Base-by-base conservation (phyloP, 495 filamentous ascomycete species). In the Xylaria nigripes region DNA sequence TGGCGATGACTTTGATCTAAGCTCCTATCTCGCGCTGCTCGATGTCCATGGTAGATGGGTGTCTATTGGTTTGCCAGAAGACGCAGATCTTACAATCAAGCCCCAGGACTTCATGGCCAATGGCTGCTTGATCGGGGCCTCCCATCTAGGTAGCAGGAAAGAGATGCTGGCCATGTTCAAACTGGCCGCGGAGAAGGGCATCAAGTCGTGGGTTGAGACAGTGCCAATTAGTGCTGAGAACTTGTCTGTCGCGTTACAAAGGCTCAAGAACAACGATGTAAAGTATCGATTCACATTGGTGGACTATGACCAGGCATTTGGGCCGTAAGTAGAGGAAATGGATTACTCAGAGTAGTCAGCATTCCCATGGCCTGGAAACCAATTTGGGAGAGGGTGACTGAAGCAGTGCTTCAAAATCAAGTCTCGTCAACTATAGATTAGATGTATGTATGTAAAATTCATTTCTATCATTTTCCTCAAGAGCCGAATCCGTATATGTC, bases 81-180 rank as follows among this genome's bases (percentile, higher is more conserved):
- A 85, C 36, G 81, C 84, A n/a, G 77, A 89, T 1, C 82, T 87
- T 41, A 70, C 76, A 49, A 78, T 96, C 54, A 84, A 81, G 71
- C 86, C 86, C 34, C 86, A 89, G 74, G 85, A 82, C 50, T 82
- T 96, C 61, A 75, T 87, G 47, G 66, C 66, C 41, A 92, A 89
- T 60, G 90, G 90, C 41, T 86, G 85, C 61, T 80, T 87, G 58
- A 86, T 95, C 51, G 84, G 86, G 12, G 86, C 84, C 21, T 88
- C 82, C 56, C 90, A 95, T 65, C 76, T 96, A 58, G 89, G 90
- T 10, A 87, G 83, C 61, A 72, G 90, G 10, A 77, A 76, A 24
- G 90, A 96, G 81, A 86, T 87, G 77, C 60, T 89, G 48, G 78
- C 77, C 49, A 96, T 96, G 90, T 64, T 95, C 61, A 76, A 90